Conservation (phyloP, 2,329 filamentous ascomycete species). For the Shiraia sp. region DNA sequence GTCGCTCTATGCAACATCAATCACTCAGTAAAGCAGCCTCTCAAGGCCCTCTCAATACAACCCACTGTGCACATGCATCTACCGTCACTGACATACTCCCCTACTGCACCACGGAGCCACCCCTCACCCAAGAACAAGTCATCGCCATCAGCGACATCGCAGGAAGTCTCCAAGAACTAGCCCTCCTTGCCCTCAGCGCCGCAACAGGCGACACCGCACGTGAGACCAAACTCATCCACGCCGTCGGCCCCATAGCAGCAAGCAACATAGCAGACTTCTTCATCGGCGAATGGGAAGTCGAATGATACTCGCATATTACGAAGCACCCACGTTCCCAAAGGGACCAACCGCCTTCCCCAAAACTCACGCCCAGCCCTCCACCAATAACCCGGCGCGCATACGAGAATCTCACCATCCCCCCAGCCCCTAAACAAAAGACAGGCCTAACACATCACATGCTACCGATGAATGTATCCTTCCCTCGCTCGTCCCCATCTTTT, state of each 20-base stretch:
- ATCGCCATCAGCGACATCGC: slow-evolving; percentile 38
- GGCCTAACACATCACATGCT: too few species aligned
- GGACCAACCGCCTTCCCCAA: background rate
- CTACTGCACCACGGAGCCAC: slow-evolving; percentile 29
- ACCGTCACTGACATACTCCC: slow-evolving; percentile 31
- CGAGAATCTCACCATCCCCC: too few species aligned
- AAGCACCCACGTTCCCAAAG: background rate
- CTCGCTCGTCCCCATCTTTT: too few species aligned
- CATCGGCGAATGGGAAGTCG: slow-evolving; percentile 35
- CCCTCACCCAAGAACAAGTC: slow-evolving; percentile 28
- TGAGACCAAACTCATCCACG: slow-evolving; percentile 16
- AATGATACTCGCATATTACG: slow-evolving; percentile 1
- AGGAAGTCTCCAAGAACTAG: slow-evolving; percentile 38
- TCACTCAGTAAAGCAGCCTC: background rate
- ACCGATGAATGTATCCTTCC: too few species aligned
- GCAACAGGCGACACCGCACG: slow-evolving; percentile 14
- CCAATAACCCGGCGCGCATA: too few species aligned
- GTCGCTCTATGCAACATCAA: background rate
- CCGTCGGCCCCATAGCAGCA: slow-evolving; percentile 26
- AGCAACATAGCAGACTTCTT: slow-evolving; percentile 37
- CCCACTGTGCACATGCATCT: background rate
- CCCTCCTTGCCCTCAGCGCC: slow-evolving; percentile 29
- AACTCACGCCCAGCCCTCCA: background rate
- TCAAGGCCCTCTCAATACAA: slow-evolving; percentile 1
- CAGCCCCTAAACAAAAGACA: too few species aligned